These are phyloP conservation scores for Mytilinidion resinicola DNA, from an alignment of 495 filamentous ascomycete species.

Conservation along the genomic window DNA sequence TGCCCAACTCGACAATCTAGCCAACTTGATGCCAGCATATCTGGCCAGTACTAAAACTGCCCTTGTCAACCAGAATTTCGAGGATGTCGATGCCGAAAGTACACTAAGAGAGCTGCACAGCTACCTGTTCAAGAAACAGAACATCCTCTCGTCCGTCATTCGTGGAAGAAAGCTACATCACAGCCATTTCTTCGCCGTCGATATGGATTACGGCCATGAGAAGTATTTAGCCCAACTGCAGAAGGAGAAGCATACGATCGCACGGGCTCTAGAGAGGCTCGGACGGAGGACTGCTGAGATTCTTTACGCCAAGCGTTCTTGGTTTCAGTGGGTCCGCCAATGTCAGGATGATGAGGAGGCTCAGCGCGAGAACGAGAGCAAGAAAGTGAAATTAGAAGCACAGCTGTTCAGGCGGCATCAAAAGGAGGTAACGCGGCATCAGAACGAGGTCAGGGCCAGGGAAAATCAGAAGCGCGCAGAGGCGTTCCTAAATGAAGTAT, in stretches of 20 bases:
- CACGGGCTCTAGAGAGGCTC: conserved; percentile 42
- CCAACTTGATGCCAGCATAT: conserved; percentile 35
- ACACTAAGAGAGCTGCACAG: conserved; percentile 40
- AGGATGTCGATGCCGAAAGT: conserved; percentile 34
- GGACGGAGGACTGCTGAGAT: conserved; percentile 43
- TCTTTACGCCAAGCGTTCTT: conserved; percentile 44
- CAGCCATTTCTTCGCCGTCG: conserved; percentile 46
- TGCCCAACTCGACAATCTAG: conserved; percentile 24
- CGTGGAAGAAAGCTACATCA: conserved; percentile 48
- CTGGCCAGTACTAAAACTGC: conserved; percentile 32
- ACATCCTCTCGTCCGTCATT: conserved; percentile 46
- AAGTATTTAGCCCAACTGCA: conserved; percentile 44
- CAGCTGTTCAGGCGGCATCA: conserved; percentile 45
- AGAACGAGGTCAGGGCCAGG: conserved; percentile 33
- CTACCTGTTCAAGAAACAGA: conserved; percentile 41
- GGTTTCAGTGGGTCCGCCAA: conserved; percentile 45
- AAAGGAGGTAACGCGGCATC: conserved; percentile 37
- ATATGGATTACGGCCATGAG: conserved; percentile 35
- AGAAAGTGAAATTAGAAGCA: conserved; percentile 47
- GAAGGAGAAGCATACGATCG: conserved; percentile 36
- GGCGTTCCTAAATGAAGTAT: conserved; percentile 42
- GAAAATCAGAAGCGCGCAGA: conserved; percentile 43
- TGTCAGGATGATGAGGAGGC: conserved; percentile 44
- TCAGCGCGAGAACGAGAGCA: conserved; percentile 46
- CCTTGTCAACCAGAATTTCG: conserved; percentile 42